Conservation (phyloP, 768 basidiomycete genomes). For the Termitomyces sp. region DNA sequence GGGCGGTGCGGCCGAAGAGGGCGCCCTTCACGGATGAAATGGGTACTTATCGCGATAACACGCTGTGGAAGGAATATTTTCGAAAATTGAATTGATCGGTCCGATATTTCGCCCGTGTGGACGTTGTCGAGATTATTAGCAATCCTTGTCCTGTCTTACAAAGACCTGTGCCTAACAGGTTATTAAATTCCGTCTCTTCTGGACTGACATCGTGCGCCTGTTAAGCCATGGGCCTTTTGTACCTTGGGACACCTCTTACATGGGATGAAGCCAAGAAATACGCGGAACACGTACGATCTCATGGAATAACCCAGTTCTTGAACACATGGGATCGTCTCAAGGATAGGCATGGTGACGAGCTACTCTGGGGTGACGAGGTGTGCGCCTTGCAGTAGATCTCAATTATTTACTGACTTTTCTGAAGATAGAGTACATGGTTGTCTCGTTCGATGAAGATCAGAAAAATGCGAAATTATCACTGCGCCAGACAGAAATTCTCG, state of each 20-base stretch:
- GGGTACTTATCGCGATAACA: too few relatives aligned
- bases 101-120: not conserved
- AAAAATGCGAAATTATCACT: conserved; percentile 88
- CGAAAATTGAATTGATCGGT: conserved; percentile 1
- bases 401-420: not conserved
- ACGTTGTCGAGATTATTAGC: conserved; percentile 1
- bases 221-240: conserved; percentile 80
- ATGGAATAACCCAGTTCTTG: conserved; percentile 95
- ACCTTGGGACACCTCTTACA: conserved; percentile 85
- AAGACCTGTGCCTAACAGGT: conserved; percentile 9
- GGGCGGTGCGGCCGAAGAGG: too few relatives aligned
- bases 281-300: conserved; percentile 84
- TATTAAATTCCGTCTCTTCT: not conserved
- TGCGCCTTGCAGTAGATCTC: conserved; percentile 3
- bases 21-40: too few relatives aligned
- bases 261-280: conserved; percentile 90
- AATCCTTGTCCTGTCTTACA: conserved; percentile 20
- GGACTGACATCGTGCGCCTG: not conserved
- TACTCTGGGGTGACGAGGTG: conserved; percentile 99
- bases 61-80: not conserved
- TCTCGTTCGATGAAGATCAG: conserved; percentile 73
- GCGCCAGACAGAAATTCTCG: conserved; percentile 92
- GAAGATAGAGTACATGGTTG: conserved; percentile 95
- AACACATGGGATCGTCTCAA: conserved; percentile 92
- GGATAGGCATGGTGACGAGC: conserved; percentile 84